phyloP scores from a whole-genome alignment of 1,284 basidiomycete genomes.

The Moesziomyces aphidis region DNA sequence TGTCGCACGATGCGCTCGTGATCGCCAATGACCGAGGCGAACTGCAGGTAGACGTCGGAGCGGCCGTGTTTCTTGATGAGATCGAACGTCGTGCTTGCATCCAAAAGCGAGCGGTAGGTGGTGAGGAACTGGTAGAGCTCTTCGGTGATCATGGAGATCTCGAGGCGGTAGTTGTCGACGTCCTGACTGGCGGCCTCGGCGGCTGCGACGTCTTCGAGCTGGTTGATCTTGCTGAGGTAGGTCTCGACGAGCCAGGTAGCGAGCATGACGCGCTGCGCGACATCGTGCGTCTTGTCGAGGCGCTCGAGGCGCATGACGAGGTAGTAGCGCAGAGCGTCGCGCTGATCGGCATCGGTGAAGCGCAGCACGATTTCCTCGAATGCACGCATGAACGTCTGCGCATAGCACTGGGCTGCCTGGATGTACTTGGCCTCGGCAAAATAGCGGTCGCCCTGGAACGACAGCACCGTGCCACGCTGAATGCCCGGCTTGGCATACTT shows the following conservation, averaged over 20 bases:
- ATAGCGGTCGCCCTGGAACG: constrained; percentile 85
- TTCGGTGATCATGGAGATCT: constrained; percentile 87
- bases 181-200: constrained; percentile 85
- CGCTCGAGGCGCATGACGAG: constrained; percentile 87
- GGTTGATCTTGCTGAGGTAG: constrained; percentile 94
- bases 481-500: constrained; percentile 82
- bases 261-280: constrained; percentile 95
- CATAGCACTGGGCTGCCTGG: constrained; percentile 90
- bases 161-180: constrained; percentile 84
- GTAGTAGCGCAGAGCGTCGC: constrained; percentile 92
- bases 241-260: constrained; percentile 99
- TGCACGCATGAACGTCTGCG: constrained; percentile 74
- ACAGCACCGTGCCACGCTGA: constrained; percentile 87
- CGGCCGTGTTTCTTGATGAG: constrained; percentile 92
- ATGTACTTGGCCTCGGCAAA: constrained; percentile 86
- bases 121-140: constrained; percentile 93
- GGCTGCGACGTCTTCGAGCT: constrained; percentile 84
- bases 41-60: constrained; percentile 91
- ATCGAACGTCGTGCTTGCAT: constrained; percentile 86
- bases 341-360: constrained; percentile 88
- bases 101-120: constrained; percentile 78
- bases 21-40: constrained; percentile 85
- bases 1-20: constrained; percentile 88
- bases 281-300: constrained; percentile 78
- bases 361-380: constrained; percentile 94